These are phyloP conservation scores for Trichoderma guizhouense DNA, from an alignment of 2,329 filamentous ascomycete species.

Conservation along the genomic window DNA sequence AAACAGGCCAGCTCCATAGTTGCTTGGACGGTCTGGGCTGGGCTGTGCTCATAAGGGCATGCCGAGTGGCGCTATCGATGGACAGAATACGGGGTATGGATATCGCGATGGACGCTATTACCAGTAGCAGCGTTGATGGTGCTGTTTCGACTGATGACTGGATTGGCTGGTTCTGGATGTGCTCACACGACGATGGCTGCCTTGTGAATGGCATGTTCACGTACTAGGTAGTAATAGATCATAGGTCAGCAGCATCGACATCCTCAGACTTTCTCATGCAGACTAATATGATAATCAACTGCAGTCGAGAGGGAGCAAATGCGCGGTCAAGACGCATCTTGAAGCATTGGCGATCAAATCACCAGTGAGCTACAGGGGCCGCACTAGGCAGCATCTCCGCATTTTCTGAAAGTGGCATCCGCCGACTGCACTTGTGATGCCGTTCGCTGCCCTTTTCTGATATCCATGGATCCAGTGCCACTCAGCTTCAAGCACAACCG, in stretches of 20 bases:
- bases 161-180: neutral
- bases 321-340: neutral
- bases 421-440: slow-evolving; percentile 5
- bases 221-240: neutral
- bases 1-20: neutral
- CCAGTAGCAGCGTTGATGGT: neutral
- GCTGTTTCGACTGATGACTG: neutral
- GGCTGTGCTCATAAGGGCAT: neutral
- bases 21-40: neutral
- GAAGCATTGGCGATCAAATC: neutral
- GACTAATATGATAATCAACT: neutral
- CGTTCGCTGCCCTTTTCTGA: neutral
- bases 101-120: neutral
- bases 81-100: slow-evolving; percentile 2
- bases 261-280: neutral
- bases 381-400: slow-evolving; percentile 10
- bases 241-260: neutral
- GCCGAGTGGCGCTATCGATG: slow-evolving; percentile 3
- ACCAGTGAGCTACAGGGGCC: neutral
- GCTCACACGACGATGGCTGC: neutral
- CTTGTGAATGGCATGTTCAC: neutral
- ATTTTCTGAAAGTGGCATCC: slow-evolving; percentile 4
- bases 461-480: too few species aligned
- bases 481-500: neutral
- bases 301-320: neutral